Evolutionary conservation across 164 flowering plant species (phyloP).

Genomic region (Aristolochia californica): DNA sequence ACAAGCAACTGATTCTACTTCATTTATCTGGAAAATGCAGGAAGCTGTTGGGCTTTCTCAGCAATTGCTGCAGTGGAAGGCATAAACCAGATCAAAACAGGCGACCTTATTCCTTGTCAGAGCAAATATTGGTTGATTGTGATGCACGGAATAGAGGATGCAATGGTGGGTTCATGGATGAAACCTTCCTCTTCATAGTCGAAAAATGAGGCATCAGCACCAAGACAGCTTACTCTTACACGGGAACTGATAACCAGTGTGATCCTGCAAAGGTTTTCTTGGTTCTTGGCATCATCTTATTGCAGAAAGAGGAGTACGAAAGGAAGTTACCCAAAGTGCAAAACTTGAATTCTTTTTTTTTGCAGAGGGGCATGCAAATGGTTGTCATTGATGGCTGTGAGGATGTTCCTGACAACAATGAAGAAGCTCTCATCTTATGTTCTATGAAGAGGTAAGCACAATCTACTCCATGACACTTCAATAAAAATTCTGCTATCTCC

Average conservation of each 20-base stretch:
- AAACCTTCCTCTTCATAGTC: constrained; percentile 21
- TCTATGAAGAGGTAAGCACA: constrained; percentile 16
- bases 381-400: constrained; percentile 23
- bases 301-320: no score
- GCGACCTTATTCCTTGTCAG: constrained; percentile 23
- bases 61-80: constrained; percentile 31
- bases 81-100: constrained; percentile 24
- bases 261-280: constrained; percentile 13
- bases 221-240: constrained; percentile 23
- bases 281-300: no score
- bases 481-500: background rate
- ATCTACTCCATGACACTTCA: background rate
- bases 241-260: constrained; percentile 18
- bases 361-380: constrained; percentile 15
- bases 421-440: constrained; percentile 19
- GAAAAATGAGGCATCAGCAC: constrained; percentile 26
- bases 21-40: constrained; percentile 9
- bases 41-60: constrained; percentile 39
- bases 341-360: no score
- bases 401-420: constrained; percentile 21
- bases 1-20: background rate
- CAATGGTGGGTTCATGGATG: constrained; percentile 25
- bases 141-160: constrained; percentile 24
- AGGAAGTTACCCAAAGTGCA: no score
- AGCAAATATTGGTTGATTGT: constrained; percentile 33